Evolutionary conservation across 2,329 filamentous ascomycete species (phyloP).

Genomic region (Lachnellula suecica): DNA sequence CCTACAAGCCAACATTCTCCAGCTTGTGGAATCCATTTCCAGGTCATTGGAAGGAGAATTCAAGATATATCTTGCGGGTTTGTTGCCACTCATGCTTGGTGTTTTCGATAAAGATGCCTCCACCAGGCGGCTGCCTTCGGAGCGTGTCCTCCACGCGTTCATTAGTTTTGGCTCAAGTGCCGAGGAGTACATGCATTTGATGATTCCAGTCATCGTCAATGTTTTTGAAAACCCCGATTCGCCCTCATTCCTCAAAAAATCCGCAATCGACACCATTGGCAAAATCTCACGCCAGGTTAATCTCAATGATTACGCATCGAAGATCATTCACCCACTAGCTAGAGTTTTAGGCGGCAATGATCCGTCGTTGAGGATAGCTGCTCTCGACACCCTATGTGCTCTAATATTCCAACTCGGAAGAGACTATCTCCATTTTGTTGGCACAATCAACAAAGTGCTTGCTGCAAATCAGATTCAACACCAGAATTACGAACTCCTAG

Average conservation of each 20-base stretch:
- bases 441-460: conserved; percentile 87
- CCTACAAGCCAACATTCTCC: conserved; percentile 87
- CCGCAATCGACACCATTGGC: conserved; percentile 91
- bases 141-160: conserved; percentile 91
- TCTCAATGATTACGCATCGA: conserved; percentile 92
- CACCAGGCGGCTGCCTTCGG: conserved; percentile 74
- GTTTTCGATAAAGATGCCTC: conserved; percentile 85
- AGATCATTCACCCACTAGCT: conserved; percentile 92
- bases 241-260: conserved; percentile 75
- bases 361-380: conserved; percentile 71
- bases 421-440: conserved; percentile 92
- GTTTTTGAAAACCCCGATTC: conserved; percentile 90
- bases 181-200: conserved; percentile 99
- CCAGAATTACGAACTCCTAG: conserved; percentile 86
- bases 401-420: conserved; percentile 94
- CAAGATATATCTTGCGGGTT: conserved; percentile 86
- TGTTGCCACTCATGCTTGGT: conserved; percentile 91
- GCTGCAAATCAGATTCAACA: conserved; percentile 80
- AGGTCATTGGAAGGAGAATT: conserved; percentile 95
- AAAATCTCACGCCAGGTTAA: conserved; percentile 96
- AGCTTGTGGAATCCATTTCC: conserved; percentile 90
- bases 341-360: conserved; percentile 77
- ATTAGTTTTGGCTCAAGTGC: conserved; percentile 92
- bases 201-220: conserved; percentile 91
- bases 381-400: conserved; percentile 90